A percentile compares a stretch with the other conserved stretches of the same genome.
Evolutionary conservation across 345 rosid species (phyloP).

Genomic region (Citrus mangshanensis): DNA sequence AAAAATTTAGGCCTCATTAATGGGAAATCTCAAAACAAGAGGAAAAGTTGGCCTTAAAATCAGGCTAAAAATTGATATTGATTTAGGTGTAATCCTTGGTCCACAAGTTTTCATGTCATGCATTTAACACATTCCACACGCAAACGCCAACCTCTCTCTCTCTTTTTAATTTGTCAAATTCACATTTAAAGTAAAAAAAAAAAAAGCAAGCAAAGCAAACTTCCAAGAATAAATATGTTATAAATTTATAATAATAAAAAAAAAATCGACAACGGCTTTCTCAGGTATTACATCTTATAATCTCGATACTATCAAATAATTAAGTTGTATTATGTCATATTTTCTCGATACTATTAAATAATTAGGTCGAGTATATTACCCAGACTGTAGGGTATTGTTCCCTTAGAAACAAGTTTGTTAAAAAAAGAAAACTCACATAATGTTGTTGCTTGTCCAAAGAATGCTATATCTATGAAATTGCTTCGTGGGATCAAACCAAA

Average conservation of each 20-base stretch:
- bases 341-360: too few species aligned
- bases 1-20: neutral
- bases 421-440: slow-evolving; percentile 53
- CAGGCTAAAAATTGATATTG: neutral
- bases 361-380: too few species aligned
- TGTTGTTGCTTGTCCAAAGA: slow-evolving; percentile 70
- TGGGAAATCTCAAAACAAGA: neutral
- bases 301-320: too few species aligned
- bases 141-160: slow-evolving; percentile 1
- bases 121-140: slow-evolving; percentile 12
- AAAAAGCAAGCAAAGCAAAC: neutral
- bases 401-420: too few species aligned
- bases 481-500: slow-evolving; percentile 92
- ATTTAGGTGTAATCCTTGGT: neutral
- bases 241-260: too few species aligned
- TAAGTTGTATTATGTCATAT: too few species aligned
- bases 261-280: too few species aligned
- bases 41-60: neutral
- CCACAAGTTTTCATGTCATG: neutral
- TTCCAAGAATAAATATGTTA: too few species aligned
- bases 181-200: neutral
- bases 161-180: neutral
- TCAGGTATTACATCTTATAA: too few species aligned
- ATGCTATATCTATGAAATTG: slow-evolving; percentile 88
- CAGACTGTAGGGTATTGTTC: too few species aligned